Evolutionary conservation across 768 basidiomycete species (phyloP).

Genomic region (Grammothele lineata): DNA sequence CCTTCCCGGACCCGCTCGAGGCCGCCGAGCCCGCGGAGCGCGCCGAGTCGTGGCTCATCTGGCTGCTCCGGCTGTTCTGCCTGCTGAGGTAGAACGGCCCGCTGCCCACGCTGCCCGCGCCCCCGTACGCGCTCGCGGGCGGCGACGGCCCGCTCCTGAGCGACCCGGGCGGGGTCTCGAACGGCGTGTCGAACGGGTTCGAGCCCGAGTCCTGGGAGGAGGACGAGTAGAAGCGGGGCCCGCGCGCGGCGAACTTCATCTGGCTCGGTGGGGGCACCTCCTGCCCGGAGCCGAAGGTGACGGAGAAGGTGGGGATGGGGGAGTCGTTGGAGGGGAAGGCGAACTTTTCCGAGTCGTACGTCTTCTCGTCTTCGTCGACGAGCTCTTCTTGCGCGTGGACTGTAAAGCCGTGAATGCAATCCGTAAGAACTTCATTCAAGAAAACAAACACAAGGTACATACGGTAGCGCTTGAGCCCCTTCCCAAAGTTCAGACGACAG

Average conservation of each 20-base stretch:
- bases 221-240: conserved; percentile 44
- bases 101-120: not conserved
- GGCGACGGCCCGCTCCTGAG: not conserved
- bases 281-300: conserved; percentile 26
- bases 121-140: no score
- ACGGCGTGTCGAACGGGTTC: conserved; percentile 35
- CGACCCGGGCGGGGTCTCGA: conserved; percentile 6
- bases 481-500: conserved; percentile 74
- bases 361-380: conserved; percentile 35
- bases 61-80: conserved; percentile 35
- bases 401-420: conserved; percentile 22
- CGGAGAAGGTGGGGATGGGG: conserved; percentile 53
- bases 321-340: conserved; percentile 54
- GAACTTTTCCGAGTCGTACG: conserved; percentile 41
- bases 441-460: conserved; percentile 29
- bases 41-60: conserved; percentile 32
- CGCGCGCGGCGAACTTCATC: conserved; percentile 34
- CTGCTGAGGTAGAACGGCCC: conserved; percentile 22
- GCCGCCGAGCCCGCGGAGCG: conserved; percentile 25
- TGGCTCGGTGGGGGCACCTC: conserved; percentile 35
- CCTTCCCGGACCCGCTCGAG: conserved; percentile 22
- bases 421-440: no score
- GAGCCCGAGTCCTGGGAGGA: not conserved
- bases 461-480: conserved; percentile 67
- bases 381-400: conserved; percentile 54